phyloP scores from a whole-genome alignment of 257 asterid genomes.

The Fraxinus quadrangulata region DNA sequence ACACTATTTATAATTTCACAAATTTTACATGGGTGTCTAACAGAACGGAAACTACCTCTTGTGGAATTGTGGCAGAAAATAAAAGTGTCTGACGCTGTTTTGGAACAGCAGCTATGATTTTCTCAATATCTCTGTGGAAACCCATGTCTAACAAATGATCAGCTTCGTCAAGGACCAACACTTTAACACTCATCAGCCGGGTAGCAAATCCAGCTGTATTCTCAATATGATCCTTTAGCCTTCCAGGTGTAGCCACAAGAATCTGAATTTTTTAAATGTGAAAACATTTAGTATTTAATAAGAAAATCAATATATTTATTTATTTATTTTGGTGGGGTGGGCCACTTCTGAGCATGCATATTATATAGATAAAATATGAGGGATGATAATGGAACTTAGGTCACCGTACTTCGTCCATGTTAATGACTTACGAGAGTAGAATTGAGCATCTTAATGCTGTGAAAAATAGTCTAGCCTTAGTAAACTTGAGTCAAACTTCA shows the following conservation, averaged over 20 bases:
- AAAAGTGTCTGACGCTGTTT: slow-evolving; percentile 96
- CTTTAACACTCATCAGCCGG: slow-evolving; percentile 86
- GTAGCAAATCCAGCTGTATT: slow-evolving; percentile 96
- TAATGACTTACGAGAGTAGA: too few species aligned
- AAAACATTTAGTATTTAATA: background rate
- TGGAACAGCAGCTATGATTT: slow-evolving; percentile 81
- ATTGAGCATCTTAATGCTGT: too few species aligned
- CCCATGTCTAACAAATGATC: slow-evolving; percentile 98
- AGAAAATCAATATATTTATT: background rate
- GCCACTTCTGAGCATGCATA: too few species aligned
- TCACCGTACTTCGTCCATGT: too few species aligned
- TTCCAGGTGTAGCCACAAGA: slow-evolving; percentile 98
- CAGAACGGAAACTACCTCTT: slow-evolving; percentile 55
- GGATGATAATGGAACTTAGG: background rate
- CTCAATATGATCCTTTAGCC: slow-evolving; percentile 90
- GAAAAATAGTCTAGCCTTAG: too few species aligned
- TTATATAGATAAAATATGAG: too few species aligned
- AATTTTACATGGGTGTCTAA: background rate
- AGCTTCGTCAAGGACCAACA: slow-evolving; percentile 93
- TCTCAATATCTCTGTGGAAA: slow-evolving; percentile 93
- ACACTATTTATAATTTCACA: slow-evolving; percentile 24
- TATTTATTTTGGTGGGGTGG: too few species aligned
- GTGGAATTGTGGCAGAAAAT: slow-evolving; percentile 94
- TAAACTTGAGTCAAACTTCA: too few species aligned
- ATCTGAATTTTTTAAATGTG: slow-evolving; percentile 52